A percentile compares a stretch with the other conserved stretches of the same genome.
Evolutionary conservation across 352 stramenopile species (phyloP).

Genomic region (Pythium scleroteichum): DNA sequence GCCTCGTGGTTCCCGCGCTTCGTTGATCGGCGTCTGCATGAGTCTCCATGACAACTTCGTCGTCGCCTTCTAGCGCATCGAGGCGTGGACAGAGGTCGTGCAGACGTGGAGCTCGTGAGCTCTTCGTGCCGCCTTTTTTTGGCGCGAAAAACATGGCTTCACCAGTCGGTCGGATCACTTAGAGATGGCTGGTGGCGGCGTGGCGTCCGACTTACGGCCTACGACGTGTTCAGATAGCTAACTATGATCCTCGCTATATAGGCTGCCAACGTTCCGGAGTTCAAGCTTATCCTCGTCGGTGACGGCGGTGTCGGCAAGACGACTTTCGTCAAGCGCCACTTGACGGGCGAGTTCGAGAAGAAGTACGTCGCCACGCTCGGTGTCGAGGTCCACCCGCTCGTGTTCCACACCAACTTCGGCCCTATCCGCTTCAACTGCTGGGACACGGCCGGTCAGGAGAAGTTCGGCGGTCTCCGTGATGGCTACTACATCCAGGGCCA

Average conservation of each 20-base stretch:
- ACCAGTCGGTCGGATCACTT: neutral
- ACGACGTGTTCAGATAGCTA: too few relatives aligned
- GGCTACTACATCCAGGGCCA: conserved; percentile 99
- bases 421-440: conserved; percentile 99
- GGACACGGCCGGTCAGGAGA: conserved; percentile 99
- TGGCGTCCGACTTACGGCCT: neutral
- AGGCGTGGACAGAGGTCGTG: too few relatives aligned
- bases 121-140: conserved; percentile 1
- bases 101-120: too few relatives aligned
- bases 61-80: too few relatives aligned
- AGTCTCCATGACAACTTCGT: too few relatives aligned
- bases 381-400: conserved; percentile 99
- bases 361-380: conserved; percentile 99
- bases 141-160: conserved; percentile 10
- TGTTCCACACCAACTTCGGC: conserved; percentile 99
- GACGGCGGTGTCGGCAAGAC: conserved; percentile 99
- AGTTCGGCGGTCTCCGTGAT: conserved; percentile 95
- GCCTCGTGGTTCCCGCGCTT: neutral
- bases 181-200: neutral
- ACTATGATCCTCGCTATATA: too few relatives aligned
- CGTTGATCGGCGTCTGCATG: neutral
- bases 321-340: conserved; percentile 99
- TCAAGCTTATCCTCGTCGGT: conserved; percentile 99
- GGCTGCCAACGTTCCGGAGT: conserved; percentile 93
- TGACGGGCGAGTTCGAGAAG: conserved; percentile 99